Conservation (phyloP, 192 early-diverging fungal species). For the Coemansia sp. region DNA sequence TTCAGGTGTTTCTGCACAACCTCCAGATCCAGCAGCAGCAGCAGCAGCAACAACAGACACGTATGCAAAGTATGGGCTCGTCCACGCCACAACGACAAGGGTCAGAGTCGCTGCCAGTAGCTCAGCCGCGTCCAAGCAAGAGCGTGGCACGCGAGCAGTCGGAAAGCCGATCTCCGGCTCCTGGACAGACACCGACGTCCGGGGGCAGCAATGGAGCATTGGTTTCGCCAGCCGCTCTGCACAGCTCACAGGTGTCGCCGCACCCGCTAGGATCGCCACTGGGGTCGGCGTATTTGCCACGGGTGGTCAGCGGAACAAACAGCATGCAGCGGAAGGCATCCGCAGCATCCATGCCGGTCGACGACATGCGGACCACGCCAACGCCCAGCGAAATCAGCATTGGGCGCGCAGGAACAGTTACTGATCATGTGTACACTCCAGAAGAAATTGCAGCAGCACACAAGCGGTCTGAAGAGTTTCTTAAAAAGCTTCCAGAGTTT, state of each 20-base stretch:
- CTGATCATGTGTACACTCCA: constrained; percentile 20
- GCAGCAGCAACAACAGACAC: constrained; percentile 25
- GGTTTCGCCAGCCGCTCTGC: constrained; percentile 32
- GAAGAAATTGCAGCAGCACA: constrained; percentile 43
- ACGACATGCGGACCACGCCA: constrained; percentile 33
- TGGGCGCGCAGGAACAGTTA: constrained; percentile 3
- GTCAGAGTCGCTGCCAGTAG: background rate
- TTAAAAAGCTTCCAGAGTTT: constrained; percentile 32
- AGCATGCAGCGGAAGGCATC: constrained; percentile 35
- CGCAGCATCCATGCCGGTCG: constrained; percentile 26
- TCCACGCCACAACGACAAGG: constrained; percentile 25
- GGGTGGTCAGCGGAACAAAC: constrained; percentile 5
- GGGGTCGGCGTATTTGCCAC: constrained; percentile 21
- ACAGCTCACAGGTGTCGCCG: constrained; percentile 9
- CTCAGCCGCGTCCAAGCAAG: constrained; percentile 16
- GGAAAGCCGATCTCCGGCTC: constrained; percentile 42
- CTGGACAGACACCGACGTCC: constrained; percentile 5
- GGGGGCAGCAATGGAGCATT: constrained; percentile 1
- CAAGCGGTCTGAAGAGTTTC: constrained; percentile 40
- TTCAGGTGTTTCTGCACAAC: constrained; percentile 30
- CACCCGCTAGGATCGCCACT: constrained; percentile 21
- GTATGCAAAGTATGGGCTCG: constrained; percentile 4
- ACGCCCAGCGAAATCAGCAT: constrained; percentile 38
- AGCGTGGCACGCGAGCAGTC: constrained; percentile 31
- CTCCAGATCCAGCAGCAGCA: constrained; percentile 32